phyloP scores from a whole-genome alignment of 345 rosid species.

The Linum usitatissimum region DNA sequence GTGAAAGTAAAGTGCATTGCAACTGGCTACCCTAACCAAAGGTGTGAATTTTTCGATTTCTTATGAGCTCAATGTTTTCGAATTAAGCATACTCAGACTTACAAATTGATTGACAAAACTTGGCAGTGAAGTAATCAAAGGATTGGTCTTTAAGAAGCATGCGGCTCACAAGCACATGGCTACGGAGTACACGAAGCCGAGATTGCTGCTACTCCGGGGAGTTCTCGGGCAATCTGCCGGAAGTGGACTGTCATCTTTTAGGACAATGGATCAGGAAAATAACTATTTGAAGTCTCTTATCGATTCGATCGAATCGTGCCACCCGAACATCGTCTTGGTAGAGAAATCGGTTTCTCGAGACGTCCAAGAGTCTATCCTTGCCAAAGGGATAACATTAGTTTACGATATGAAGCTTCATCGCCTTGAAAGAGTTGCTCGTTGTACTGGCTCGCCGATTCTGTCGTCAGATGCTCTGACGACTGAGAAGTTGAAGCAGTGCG shows the following conservation, averaged over 20 bases:
- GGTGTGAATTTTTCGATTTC: conserved; percentile 28
- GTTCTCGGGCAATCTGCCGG: conserved; percentile 56
- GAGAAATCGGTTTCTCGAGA: conserved; percentile 84
- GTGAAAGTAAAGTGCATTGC: conserved; percentile 95
- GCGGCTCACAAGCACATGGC: conserved; percentile 98
- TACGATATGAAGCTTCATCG: conserved; percentile 91
- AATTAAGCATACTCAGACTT: too few relatives aligned
- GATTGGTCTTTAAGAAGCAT: conserved; percentile 86
- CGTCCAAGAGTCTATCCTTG: conserved; percentile 63
- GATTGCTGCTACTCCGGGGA: conserved; percentile 60
- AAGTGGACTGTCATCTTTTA: conserved; percentile 62
- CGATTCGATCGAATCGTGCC: conserved; percentile 48
- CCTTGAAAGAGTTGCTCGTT: conserved; percentile 67
- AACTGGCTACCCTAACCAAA: conserved; percentile 55
- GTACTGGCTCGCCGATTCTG: conserved; percentile 63
- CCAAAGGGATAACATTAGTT: conserved; percentile 65
- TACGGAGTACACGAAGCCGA: conserved; percentile 62
- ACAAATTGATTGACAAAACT: not conserved
- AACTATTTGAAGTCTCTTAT: conserved; percentile 42
- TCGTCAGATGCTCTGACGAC: conserved; percentile 40
- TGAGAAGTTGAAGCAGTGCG: conserved; percentile 67
- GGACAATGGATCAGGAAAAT: conserved; percentile 59
- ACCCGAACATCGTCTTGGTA: conserved; percentile 75
- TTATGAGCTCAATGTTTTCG: too few relatives aligned
- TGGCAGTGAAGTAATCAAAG: conserved; percentile 73